Evolutionary conservation across 768 basidiomycete genomes (phyloP).

Genomic region (Trametes gibbosa): DNA sequence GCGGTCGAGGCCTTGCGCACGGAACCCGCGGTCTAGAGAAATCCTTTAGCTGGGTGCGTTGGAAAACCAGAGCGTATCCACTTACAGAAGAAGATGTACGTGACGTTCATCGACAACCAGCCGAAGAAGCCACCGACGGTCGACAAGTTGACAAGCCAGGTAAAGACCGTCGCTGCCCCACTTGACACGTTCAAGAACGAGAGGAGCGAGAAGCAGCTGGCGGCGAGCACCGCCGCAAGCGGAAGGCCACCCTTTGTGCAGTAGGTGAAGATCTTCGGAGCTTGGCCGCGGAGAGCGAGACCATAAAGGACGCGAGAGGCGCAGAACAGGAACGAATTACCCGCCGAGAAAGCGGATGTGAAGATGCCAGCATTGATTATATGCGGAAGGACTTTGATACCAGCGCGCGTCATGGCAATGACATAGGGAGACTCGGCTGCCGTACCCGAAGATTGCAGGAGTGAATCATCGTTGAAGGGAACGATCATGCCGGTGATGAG

Average conservation of each 20-base stretch:
- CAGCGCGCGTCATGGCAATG: constrained; percentile 71
- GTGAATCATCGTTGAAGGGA: constrained; percentile 55
- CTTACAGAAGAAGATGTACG: constrained; percentile 71
- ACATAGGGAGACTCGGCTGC: constrained; percentile 86
- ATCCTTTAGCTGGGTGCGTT: not conserved
- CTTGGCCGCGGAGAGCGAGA: constrained; percentile 38
- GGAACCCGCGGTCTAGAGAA: constrained; percentile 53
- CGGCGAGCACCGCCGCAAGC: constrained; percentile 25
- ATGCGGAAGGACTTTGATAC: constrained; percentile 50
- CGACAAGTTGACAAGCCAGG: constrained; percentile 69
- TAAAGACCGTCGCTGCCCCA: constrained; percentile 58
- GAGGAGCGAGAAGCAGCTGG: constrained; percentile 43
- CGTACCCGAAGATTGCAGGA: constrained; percentile 53
- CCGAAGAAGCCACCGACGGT: constrained; percentile 67
- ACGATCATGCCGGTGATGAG: constrained; percentile 80
- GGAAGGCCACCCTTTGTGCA: constrained; percentile 54
- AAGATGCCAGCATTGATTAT: constrained; percentile 75
- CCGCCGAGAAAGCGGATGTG: constrained; percentile 70
- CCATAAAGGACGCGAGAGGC: constrained; percentile 42
- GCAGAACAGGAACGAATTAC: constrained; percentile 62
- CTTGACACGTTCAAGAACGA: constrained; percentile 64
- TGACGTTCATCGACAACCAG: constrained; percentile 68
- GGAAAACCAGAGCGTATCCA: constrained; percentile 5
- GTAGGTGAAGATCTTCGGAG: constrained; percentile 42
- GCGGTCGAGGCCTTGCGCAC: constrained; percentile 62